Percentiles rank a stretch among this genome's conserved stretches.
These are phyloP conservation scores for Trametes pubescens DNA, from an alignment of 1,284 basidiomycete genomes.

Conservation along the genomic window DNA sequence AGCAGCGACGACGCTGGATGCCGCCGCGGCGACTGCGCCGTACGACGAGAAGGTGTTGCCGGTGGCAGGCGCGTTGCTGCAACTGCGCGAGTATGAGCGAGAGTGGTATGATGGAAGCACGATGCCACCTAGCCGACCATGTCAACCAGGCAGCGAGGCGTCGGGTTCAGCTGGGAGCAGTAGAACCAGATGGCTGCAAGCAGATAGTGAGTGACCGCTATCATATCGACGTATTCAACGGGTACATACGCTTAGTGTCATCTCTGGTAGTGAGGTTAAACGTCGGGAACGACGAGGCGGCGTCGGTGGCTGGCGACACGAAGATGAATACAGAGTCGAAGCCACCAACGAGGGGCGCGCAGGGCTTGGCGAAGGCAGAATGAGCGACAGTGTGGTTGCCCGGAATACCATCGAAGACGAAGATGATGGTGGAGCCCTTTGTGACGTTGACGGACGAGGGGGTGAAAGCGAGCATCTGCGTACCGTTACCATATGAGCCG, in stretches of 20 bases:
- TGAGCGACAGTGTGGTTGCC: constrained; percentile 66
- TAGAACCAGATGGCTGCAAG: constrained; percentile 63
- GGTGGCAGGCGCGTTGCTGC: too few relatives aligned
- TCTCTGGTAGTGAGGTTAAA: constrained; percentile 48
- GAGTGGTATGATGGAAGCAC: too few relatives aligned
- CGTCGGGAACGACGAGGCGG: constrained; percentile 38
- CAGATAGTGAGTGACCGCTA: background rate
- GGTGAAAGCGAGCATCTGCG: constrained; percentile 53
- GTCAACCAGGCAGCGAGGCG: constrained; percentile 50
- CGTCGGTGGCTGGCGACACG: constrained; percentile 33
- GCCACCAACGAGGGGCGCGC: constrained; percentile 50
- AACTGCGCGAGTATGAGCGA: too few relatives aligned
- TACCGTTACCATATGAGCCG: constrained; percentile 39
- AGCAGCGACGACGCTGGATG: too few relatives aligned
- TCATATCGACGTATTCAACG: too few relatives aligned
- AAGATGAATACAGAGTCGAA: constrained; percentile 58
- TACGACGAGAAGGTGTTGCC: too few relatives aligned
- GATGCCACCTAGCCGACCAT: background rate
- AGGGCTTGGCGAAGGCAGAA: constrained; percentile 55
- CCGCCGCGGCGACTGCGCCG: too few relatives aligned
- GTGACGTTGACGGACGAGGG: constrained; percentile 52
- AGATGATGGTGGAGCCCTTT: constrained; percentile 56
- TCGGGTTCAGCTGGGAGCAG: constrained; percentile 55
- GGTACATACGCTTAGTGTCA: background rate
- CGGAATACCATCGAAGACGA: constrained; percentile 54